Conservation (phyloP, 768 basidiomycete species). For the Tricholoma sp. region DNA sequence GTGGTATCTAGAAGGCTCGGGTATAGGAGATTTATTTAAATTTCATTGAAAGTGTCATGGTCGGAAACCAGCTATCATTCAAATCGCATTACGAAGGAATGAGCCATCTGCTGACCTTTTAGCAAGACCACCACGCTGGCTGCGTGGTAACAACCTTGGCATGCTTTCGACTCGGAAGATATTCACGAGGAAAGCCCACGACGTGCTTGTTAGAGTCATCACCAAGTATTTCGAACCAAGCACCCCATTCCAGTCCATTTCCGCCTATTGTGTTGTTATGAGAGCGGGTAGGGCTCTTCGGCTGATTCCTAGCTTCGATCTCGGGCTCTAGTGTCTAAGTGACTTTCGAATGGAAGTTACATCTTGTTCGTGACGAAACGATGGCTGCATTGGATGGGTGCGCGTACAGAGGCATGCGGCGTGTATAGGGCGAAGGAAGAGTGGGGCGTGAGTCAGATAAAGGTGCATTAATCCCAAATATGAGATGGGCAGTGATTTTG, state of each 20-base stretch:
- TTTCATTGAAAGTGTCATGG: slow-evolving; percentile 54
- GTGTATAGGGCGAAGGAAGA: slow-evolving; percentile 54
- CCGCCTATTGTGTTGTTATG: slow-evolving; percentile 39
- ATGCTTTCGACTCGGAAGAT: slow-evolving; percentile 42
- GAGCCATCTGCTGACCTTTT: slow-evolving; percentile 21
- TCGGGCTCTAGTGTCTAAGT: slow-evolving; percentile 36
- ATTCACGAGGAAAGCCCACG: slow-evolving; percentile 55
- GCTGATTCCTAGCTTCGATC: slow-evolving; percentile 33
- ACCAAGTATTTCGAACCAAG: slow-evolving; percentile 48
- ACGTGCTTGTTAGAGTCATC: slow-evolving; percentile 30
- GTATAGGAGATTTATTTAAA: slow-evolving; percentile 62
- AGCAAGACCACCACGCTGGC: slow-evolving; percentile 33
- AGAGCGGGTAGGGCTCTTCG: slow-evolving; percentile 32
- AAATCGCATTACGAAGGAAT: neutral
- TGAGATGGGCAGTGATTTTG: slow-evolving; percentile 47
- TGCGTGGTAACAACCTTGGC: slow-evolving; percentile 42
- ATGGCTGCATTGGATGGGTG: slow-evolving; percentile 42
- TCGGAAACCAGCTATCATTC: slow-evolving; percentile 55
- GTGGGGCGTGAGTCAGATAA: slow-evolving; percentile 26
- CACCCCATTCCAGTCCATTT: slow-evolving; percentile 52
- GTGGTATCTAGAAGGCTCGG: slow-evolving; percentile 32
- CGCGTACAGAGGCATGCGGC: slow-evolving; percentile 49
- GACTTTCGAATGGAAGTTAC: slow-evolving; percentile 31
- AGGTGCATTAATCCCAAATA: slow-evolving; percentile 47
- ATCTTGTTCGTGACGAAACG: slow-evolving; percentile 20